Base-by-base conservation (phyloP, 202 grass and related monocot genomes). In the Hordeum pubiflorum region DNA sequence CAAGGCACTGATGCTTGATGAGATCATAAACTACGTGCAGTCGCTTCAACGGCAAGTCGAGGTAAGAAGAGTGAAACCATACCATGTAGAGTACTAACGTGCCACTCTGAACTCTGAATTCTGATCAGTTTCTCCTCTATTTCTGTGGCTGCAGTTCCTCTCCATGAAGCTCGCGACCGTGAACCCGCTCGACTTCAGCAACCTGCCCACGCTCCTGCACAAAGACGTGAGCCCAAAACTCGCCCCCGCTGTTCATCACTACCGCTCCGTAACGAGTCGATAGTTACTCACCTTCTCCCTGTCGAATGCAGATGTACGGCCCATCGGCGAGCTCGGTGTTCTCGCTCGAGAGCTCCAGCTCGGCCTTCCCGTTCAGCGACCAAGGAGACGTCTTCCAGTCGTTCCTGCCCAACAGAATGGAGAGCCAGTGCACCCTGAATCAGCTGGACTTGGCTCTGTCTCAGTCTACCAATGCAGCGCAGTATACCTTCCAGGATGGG, bases 21-120 rank as follows among this genome's bases (percentile, higher is more conserved):
- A 94, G 32, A 94, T 94, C 75, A 94, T 94, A 80, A 94, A 91
- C 74, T 94, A 94, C 41, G 91, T 94, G 29, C 91, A 94, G 14
- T 94, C 91, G 0, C 81, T 94, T 32, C 91, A 94, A 75, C 91
- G 72, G 5, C 91, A 94, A 86, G 88, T 94, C 13, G 91, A 94
- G 91, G 91, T 94, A 54, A 80, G 31, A 57, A 5, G 0, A 46
- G 11, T 72, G 54, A 84, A 72, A 62, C 60, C 4, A 22, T 15
- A 38, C 55, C 43, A 46, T 81, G 26, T 12, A 18, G 5, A 6
- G 4, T 4, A 41, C 11, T 48, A 5, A 48, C 44, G 10, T 15
- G 14, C 0, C 13, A 6, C 73, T 58, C 22, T 18, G 20, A 81
- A 6, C 73, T 58, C 22, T 18, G 20, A 81, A 72, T 74, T 58